Base-by-base conservation (phyloP, 2,329 filamentous ascomycete genomes). In the Aspergillus floridensis region DNA sequence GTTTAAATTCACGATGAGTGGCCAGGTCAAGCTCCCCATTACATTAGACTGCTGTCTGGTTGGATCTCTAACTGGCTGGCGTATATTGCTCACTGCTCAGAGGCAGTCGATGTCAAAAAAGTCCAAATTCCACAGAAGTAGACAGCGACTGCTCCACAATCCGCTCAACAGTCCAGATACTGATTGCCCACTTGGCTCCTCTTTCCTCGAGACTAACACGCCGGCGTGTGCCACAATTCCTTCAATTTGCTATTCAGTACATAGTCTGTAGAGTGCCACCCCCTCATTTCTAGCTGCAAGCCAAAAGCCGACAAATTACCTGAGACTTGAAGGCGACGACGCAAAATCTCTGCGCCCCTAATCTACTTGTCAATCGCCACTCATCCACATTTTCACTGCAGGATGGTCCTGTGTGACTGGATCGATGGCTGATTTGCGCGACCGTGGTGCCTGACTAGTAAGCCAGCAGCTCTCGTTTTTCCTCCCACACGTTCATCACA, bases 401-500 rank as follows among this genome's bases (percentile, higher is more conserved):
- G 51, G 51, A 53, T 53, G 14, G n/a, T 12, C 32, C 52, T 54
- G 52, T 54, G 52, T 54, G 52, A 54, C 51, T 41, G 35, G 51
- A 24, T 53, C 16, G 35, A 53, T 53, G 51, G 35, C 16, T 44
- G 41, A 53, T 32, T 31, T 26, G 7, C 29, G 56, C 49, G 41
- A 58, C 26, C 41, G 29, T 49, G 50, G 56, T 58, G 56, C 56
- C 56, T 58, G 56, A 58, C 56, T 58, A 58, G 56, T 44, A 44
- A 44, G 38, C 26, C 38, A 44, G 38, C 38, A 44, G 26, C 41
- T 21, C 22, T 44, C 6, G 5, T 22, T 22, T 56, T 11, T 21
- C 24, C 29, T 56, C 47, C 47, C 47, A 49, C 53, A 49, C n/a
- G 44, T 56, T 56, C 47, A 49, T 38, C 31, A 31, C 52, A 55